Evolutionary conservation across 345 rosid species (phyloP).

Genomic region (Corchorus capsularis): DNA sequence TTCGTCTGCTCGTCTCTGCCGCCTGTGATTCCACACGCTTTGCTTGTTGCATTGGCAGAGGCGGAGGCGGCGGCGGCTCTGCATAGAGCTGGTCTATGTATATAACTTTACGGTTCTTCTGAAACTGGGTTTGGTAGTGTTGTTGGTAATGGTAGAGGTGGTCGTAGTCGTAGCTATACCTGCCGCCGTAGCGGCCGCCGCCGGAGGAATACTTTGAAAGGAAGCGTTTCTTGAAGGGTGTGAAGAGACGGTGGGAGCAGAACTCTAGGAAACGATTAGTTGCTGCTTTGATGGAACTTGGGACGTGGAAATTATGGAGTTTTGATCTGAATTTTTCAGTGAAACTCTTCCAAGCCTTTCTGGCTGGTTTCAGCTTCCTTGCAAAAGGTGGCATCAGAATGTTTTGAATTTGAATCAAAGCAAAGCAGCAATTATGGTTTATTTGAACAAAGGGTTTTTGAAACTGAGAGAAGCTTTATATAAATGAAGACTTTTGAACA

Average conservation of each 20-base stretch:
- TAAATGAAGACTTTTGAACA: not conserved
- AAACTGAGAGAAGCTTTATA: not conserved
- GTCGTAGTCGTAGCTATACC: not conserved
- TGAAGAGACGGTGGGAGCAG: slow-evolving; percentile 43
- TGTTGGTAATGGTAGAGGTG: slow-evolving; percentile 31
- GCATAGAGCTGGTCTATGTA: slow-evolving; percentile 54
- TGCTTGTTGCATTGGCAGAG: slow-evolving; percentile 17
- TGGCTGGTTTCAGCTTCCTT: slow-evolving; percentile 67
- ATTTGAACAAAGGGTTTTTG: not conserved
- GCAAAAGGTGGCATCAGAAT: slow-evolving; percentile 43
- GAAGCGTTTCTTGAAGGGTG: slow-evolving; percentile 47
- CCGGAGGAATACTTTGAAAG: slow-evolving; percentile 24
- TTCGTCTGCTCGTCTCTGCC: slow-evolving; percentile 33
- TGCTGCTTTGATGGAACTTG: slow-evolving; percentile 43
- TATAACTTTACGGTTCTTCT: slow-evolving; percentile 31
- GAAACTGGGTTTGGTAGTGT: slow-evolving; percentile 27
- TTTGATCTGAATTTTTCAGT: slow-evolving; percentile 46
- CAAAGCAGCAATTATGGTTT: not conserved
- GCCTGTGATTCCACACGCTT: slow-evolving; percentile 22
- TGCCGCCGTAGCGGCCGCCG: not conserved
- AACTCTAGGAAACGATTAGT: slow-evolving; percentile 46
- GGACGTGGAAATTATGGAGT: slow-evolving; percentile 38
- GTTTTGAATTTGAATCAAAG: not conserved
- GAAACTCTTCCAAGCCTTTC: slow-evolving; percentile 62
- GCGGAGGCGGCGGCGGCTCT: not conserved